phyloP scores from a whole-genome alignment of 2,329 filamentous ascomycete species.

The Colletotrichum salicis region DNA sequence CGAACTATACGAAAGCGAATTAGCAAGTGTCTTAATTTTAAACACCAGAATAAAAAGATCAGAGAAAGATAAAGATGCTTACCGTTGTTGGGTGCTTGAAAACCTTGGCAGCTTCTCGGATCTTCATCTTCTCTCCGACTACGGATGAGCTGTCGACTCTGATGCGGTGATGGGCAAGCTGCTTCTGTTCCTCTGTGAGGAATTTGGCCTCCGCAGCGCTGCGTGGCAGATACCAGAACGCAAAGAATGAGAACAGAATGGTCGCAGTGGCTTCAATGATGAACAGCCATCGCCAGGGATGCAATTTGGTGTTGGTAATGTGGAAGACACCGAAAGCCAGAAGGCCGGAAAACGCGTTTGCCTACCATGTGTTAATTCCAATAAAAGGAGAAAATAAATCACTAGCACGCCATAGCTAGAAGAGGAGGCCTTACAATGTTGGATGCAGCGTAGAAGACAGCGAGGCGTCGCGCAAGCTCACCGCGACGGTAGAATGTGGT shows the following conservation, averaged over 20 bases:
- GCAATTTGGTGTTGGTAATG: conserved; percentile 56
- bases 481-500: conserved; percentile 37
- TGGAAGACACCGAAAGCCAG: conserved; percentile 41
- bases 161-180: conserved; percentile 77
- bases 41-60: not conserved
- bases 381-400: too few species aligned
- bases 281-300: conserved; percentile 62
- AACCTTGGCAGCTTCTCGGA: conserved; percentile 62
- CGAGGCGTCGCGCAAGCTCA: conserved; percentile 33
- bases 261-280: conserved; percentile 66
- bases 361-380: not conserved
- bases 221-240: conserved; percentile 75
- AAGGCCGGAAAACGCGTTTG: conserved; percentile 31
- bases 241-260: conserved; percentile 70
- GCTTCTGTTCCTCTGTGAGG: conserved; percentile 72
- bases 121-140: conserved; percentile 63
- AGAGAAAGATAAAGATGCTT: conserved; percentile 51
- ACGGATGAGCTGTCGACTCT: conserved; percentile 77
- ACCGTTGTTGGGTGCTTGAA: conserved; percentile 61
- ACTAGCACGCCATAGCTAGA: too few species aligned
- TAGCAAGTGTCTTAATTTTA: not conserved
- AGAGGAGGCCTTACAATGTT: conserved; percentile 31
- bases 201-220: conserved; percentile 74
- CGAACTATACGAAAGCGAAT: not conserved
- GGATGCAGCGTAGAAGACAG: conserved; percentile 35